These are phyloP conservation scores for Colletotrichum sp. DNA, from an alignment of 2,329 filamentous ascomycete genomes.

Conservation along the genomic window DNA sequence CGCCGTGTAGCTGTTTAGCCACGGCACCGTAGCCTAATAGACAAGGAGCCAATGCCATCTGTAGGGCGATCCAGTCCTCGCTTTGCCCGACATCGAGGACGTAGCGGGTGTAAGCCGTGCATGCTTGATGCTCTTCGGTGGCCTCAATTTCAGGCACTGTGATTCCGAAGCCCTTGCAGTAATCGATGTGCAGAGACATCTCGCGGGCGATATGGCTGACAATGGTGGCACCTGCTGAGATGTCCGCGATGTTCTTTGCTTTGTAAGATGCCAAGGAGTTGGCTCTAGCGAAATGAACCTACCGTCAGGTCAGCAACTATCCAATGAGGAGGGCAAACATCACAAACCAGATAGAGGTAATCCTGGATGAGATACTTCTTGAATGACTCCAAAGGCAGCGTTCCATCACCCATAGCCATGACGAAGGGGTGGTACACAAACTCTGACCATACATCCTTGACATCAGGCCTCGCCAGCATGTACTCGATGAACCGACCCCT, in stretches of 20 bases:
- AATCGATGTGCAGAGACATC: slow-evolving; percentile 80
- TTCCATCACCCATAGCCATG: slow-evolving; percentile 75
- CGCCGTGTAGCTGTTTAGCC: slow-evolving; percentile 71
- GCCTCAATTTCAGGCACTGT: slow-evolving; percentile 74
- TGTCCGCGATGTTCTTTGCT: slow-evolving; percentile 73
- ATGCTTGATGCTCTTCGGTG: slow-evolving; percentile 79
- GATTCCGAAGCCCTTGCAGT: slow-evolving; percentile 83
- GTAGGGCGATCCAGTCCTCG: slow-evolving; percentile 86
- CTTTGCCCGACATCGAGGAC: slow-evolving; percentile 88
- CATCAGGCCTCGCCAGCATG: slow-evolving; percentile 75
- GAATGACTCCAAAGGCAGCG: slow-evolving; percentile 77
- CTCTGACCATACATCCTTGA: slow-evolving; percentile 74
- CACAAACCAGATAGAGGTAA: slow-evolving; percentile 80
- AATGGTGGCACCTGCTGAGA: slow-evolving; percentile 72
- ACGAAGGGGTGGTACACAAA: slow-evolving; percentile 88
- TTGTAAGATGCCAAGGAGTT: slow-evolving; percentile 90
- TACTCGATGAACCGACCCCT: slow-evolving; percentile 83
- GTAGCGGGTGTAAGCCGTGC: slow-evolving; percentile 82
- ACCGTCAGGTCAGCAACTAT: neutral
- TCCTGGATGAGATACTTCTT: slow-evolving; percentile 92
- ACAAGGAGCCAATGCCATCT: slow-evolving; percentile 85
- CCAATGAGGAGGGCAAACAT: no score
- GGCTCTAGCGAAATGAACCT: slow-evolving; percentile 87
- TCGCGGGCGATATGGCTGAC: slow-evolving; percentile 81
- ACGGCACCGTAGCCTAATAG: slow-evolving; percentile 88